Percentiles rank a stretch among this genome's conserved stretches.
Conservation (phyloP, 2,329 filamentous ascomycete genomes). For the Tetracladium maxilliforme region DNA sequence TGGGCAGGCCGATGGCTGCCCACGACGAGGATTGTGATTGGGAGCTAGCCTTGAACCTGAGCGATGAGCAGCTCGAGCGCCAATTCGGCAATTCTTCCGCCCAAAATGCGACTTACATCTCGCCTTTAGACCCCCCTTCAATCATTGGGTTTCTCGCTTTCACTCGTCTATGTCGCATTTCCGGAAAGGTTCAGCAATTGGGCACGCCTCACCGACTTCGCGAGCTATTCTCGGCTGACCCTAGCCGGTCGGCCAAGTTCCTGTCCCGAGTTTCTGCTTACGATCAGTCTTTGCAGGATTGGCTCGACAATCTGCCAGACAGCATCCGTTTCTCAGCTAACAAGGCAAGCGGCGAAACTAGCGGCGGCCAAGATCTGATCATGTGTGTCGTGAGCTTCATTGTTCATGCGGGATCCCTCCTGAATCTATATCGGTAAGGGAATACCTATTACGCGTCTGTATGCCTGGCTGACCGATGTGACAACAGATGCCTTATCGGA, state of each 20-base stretch:
- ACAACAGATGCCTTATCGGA: too few species aligned
- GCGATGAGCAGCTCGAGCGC: conserved; percentile 11
- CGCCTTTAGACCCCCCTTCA: conserved; percentile 1
- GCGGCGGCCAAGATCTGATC: conserved; percentile 8
- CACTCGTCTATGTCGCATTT: conserved; percentile 11
- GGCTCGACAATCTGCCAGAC: conserved; percentile 10
- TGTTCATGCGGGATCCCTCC: conserved; percentile 11
- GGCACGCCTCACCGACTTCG: conserved; percentile 7
- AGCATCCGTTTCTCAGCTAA: conserved; percentile 12
- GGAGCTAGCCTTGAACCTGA: conserved; percentile 11
- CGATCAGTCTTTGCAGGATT: too few species aligned
- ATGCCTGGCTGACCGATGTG: too few species aligned
- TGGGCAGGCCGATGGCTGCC: conserved; percentile 12
- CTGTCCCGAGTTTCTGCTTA: too few species aligned
- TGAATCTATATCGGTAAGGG: conserved; percentile 12
- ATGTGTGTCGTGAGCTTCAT: conserved; percentile 15
- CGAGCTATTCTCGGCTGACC: conserved; percentile 2
- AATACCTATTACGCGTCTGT: too few species aligned
- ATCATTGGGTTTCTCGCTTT: conserved; percentile 13
- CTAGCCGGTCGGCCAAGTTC: conserved; percentile 1
- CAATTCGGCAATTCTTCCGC: conserved; percentile 1
- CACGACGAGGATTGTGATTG: conserved; percentile 14
- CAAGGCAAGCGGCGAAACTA: conserved; percentile 2
- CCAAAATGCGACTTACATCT: not conserved
- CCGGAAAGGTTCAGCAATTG: conserved; percentile 11